phyloP scores from a whole-genome alignment of 257 asterid genomes.

The Fraxinus anomala region DNA sequence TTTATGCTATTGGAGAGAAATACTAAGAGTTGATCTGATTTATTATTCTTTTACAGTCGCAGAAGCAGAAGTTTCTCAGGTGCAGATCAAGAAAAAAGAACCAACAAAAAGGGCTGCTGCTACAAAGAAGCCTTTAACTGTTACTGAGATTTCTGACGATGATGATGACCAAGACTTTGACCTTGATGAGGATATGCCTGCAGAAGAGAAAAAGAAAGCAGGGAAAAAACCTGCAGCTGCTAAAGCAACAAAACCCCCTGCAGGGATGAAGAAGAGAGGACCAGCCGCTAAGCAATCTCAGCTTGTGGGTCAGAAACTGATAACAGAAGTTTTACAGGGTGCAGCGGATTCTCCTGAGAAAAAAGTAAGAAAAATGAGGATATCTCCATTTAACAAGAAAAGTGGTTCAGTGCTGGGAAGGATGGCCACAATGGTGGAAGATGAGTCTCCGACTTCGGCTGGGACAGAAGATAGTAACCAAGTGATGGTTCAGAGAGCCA shows the following conservation, averaged over 20 bases:
- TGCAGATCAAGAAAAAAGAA: slow-evolving; percentile 42
- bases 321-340: slow-evolving; percentile 68
- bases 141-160: slow-evolving; percentile 47
- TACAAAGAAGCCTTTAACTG: slow-evolving; percentile 36
- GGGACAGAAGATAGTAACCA: slow-evolving; percentile 39
- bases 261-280: slow-evolving; percentile 62
- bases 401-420: slow-evolving; percentile 70
- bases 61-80: slow-evolving; percentile 46
- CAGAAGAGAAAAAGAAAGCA: slow-evolving; percentile 47
- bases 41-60: slow-evolving; percentile 32
- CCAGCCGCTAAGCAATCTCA: slow-evolving; percentile 46
- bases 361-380: slow-evolving; percentile 85
- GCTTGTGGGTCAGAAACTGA: slow-evolving; percentile 61
- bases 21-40: neutral
- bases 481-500: slow-evolving; percentile 42
- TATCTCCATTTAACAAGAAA: slow-evolving; percentile 91
- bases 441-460: slow-evolving; percentile 37
- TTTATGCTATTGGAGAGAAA: neutral
- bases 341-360: slow-evolving; percentile 69
- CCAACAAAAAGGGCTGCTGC: slow-evolving; percentile 56
- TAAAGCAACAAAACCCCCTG: slow-evolving; percentile 53
- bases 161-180: slow-evolving; percentile 52
- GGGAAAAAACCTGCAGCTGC: slow-evolving; percentile 54
- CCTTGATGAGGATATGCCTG: slow-evolving; percentile 29
- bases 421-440: slow-evolving; percentile 30